phyloP scores from a whole-genome alignment of 306 rosid species.

The Lathyrus aphaca region DNA sequence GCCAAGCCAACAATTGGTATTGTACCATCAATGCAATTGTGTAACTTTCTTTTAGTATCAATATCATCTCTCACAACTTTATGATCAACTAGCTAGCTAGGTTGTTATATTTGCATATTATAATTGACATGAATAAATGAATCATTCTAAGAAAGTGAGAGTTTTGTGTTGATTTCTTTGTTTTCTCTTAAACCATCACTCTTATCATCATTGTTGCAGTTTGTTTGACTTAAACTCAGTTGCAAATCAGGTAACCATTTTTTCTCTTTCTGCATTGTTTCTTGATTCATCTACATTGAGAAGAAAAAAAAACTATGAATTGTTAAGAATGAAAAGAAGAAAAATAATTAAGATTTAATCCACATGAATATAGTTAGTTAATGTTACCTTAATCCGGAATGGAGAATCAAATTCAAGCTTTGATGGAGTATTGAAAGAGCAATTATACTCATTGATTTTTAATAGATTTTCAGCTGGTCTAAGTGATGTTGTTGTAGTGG shows the following conservation, averaged over 20 bases:
- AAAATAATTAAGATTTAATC: neutral
- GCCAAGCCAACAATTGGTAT: conserved; percentile 26
- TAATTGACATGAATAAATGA: conserved; percentile 21
- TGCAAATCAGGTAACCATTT: conserved; percentile 63
- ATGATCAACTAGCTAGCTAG: conserved; percentile 21
- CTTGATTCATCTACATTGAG: conserved; percentile 56
- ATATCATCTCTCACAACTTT: conserved; percentile 17
- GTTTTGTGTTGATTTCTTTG: conserved; percentile 66
- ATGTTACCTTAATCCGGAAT: conserved; percentile 54
- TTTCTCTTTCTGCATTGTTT: conserved; percentile 41
- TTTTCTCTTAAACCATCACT: conserved; percentile 41
- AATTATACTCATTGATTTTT: conserved; percentile 29
- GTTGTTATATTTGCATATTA: conserved; percentile 37
- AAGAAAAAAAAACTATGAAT: neutral
- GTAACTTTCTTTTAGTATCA: conserved; percentile 22
- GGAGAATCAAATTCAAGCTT: conserved; percentile 49
- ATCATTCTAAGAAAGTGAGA: conserved; percentile 62
- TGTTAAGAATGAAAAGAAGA: neutral
- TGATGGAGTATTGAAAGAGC: conserved; percentile 31
- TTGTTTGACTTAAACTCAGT: conserved; percentile 54
- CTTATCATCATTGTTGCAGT: conserved; percentile 32
- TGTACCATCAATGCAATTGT: conserved; percentile 1
- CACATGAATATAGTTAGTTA: neutral
- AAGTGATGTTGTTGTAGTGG: conserved; percentile 26
- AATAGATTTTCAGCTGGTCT: conserved; percentile 41